phyloP scores from a whole-genome alignment of 306 rosid genomes.

The Begonia fuchsioides region DNA sequence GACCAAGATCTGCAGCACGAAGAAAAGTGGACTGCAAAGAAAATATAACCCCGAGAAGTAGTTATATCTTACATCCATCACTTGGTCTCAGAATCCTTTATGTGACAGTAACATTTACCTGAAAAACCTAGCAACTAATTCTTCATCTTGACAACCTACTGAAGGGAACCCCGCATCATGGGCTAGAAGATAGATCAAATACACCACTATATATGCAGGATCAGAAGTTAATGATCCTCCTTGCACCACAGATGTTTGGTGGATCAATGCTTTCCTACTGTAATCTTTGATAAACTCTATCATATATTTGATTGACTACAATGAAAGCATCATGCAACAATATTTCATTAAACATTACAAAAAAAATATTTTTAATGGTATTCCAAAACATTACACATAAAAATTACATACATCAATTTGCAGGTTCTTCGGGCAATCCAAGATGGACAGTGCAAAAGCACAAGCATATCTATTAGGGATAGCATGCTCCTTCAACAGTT shows the following conservation, averaged over 20 bases:
- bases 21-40: slow-evolving; percentile 71
- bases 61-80: background rate
- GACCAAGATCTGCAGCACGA: slow-evolving; percentile 47
- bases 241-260: slow-evolving; percentile 35
- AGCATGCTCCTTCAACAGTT: slow-evolving; percentile 55
- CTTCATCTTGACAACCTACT: slow-evolving; percentile 42
- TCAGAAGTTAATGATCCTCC: slow-evolving; percentile 34
- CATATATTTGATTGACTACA: slow-evolving; percentile 51
- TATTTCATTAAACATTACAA: slow-evolving; percentile 7
- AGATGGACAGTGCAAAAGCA: slow-evolving; percentile 56
- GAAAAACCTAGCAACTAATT: slow-evolving; percentile 46
- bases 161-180: slow-evolving; percentile 41
- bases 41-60: slow-evolving; percentile 15
- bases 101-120: slow-evolving; percentile 26
- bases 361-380: background rate
- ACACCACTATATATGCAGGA: slow-evolving; percentile 71
- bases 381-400: background rate
- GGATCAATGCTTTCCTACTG: slow-evolving; percentile 38
- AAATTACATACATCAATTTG: slow-evolving; percentile 38
- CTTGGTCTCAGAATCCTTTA: background rate
- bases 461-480: slow-evolving; percentile 79
- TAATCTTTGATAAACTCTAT: slow-evolving; percentile 70
- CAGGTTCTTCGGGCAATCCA: slow-evolving; percentile 35
- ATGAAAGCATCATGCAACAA: slow-evolving; percentile 27
- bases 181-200: slow-evolving; percentile 72